Conservation (phyloP, 768 basidiomycete genomes). For the Pulveroboletus ravenelii region DNA sequence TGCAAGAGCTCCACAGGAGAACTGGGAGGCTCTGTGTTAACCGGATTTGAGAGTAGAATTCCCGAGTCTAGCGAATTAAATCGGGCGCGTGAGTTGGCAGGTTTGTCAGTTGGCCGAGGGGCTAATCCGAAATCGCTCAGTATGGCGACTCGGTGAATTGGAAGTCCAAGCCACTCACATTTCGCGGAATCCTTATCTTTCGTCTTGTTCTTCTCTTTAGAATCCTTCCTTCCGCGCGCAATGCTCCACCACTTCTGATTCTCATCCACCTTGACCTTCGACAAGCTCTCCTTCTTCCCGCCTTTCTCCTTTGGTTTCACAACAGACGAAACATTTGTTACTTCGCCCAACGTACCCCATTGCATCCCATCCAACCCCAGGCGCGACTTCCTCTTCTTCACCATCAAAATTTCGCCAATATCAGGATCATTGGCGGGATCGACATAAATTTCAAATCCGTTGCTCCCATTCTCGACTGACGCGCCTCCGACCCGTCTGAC, state of each 20-base stretch:
- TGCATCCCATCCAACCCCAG: conserved; percentile 52
- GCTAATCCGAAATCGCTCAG: conserved; percentile 30
- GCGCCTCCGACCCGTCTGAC: conserved; percentile 43
- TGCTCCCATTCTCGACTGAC: conserved; percentile 25
- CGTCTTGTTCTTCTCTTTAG: conserved; percentile 54
- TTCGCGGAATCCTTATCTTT: conserved; percentile 36
- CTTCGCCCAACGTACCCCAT: conserved; percentile 55
- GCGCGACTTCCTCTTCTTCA: conserved; percentile 74
- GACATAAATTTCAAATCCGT: conserved; percentile 67
- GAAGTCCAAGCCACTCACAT: conserved; percentile 12
- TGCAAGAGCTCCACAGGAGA: conserved; percentile 9
- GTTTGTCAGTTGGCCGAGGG: conserved; percentile 38
- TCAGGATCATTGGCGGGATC: conserved; percentile 63
- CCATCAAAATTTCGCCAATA: conserved; percentile 62
- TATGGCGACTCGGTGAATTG: not conserved
- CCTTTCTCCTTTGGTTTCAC: conserved; percentile 32
- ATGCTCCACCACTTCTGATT: conserved; percentile 82
- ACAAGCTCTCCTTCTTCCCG: conserved; percentile 29
- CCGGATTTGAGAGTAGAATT: conserved; percentile 29
- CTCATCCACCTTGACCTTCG: conserved; percentile 42
- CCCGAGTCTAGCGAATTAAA: conserved; percentile 62
- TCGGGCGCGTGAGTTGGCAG: conserved; percentile 40
- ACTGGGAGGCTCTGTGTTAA: conserved; percentile 12
- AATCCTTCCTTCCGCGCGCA: conserved; percentile 67
- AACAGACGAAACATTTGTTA: conserved; percentile 48